Percentiles rank a stretch among this genome's conserved stretches.
Evolutionary conservation across 192 early-diverging fungal species (phyloP).

Genomic region (Diversispora eburnea): DNA sequence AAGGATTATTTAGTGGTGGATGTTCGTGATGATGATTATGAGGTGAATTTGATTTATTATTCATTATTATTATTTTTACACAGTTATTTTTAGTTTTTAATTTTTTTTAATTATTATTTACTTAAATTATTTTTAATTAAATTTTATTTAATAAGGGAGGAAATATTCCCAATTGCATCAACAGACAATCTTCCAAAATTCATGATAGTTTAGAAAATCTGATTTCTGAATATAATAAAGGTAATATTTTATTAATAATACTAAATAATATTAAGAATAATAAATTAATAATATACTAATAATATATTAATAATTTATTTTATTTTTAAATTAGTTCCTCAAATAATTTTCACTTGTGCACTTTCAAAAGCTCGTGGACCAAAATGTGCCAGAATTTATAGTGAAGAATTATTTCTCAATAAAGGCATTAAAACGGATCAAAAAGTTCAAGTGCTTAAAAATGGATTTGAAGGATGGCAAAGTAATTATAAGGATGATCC

Average conservation of each 20-base stretch:
- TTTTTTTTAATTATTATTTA: background rate
- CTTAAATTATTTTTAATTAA: background rate
- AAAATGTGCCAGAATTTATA: conserved; percentile 65
- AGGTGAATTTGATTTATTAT: conserved; percentile 34
- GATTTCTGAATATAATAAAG: conserved; percentile 47
- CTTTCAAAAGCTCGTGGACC: conserved; percentile 81
- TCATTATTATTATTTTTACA: background rate
- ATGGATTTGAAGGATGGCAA: conserved; percentile 68
- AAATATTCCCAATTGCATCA: conserved; percentile 73
- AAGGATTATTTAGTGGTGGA: conserved; percentile 74
- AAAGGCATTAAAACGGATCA: conserved; percentile 27
- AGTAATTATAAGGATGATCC: conserved; percentile 51
- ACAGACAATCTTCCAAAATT: conserved; percentile 69
- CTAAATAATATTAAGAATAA: no score
- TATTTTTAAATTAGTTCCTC: conserved; percentile 43
- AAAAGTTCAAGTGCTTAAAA: conserved; percentile 56
- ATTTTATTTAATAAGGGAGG: conserved; percentile 50
- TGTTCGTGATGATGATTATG: conserved; percentile 62
- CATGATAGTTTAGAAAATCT: conserved; percentile 39
- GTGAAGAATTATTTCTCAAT: conserved; percentile 39
- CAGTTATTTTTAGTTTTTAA: background rate
- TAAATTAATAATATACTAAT: background rate
- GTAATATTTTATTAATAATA: no score
- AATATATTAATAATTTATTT: background rate
- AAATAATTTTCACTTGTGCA: conserved; percentile 83